Evolutionary conservation across 2,329 filamentous ascomycete genomes (phyloP), one percentile per base, ranked within the genome.

Genomic region (Cladosporium colombiae): DNA sequence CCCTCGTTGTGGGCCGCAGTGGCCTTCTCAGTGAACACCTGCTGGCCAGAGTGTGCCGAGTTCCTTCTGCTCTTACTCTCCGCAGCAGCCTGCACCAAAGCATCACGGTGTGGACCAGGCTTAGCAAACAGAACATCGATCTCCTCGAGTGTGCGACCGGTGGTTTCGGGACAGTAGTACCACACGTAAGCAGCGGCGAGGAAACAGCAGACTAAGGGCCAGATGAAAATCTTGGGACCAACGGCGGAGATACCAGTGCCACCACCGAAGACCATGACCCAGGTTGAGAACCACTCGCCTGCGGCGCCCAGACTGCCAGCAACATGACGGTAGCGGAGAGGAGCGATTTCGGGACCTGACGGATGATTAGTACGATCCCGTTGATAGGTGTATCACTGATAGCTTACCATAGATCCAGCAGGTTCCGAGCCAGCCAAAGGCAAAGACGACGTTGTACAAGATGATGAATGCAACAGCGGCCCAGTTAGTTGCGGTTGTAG

Each of bases 161-260:
- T 70, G 2, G 68, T 71, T 65, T 73, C 71, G n/a, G 71, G 71
- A 53, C 69, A 74, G 23, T 69, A 65, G 65, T 69, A 71, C 59
- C 66, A 74, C 23, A 74, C 73, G 55, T 71, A 74, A 1, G 69
- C 66, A 2, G 68, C 68, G n/a, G 70, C 68, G 16, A 72, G 53
- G 59, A 70, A 69, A 61, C 75, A 77, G 72, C 67, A 78, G 60
- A 76, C 61, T 50, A 77, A 67, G 58, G 74, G 72, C 78, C 77
- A 79, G 64, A 79, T 71, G 72, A 75, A 80, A 50, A 79, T 78
- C 65, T 75, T 75, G 66, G 73, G 76, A 3, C 77, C 77, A 29
- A 78, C 71, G 44, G 72, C 71, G 13, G 75, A 67, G 55, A 78
- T 68, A 1, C 71, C 76, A 63, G 75, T 78, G 3, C 74, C 74